Percentiles rank a stretch among this genome's conserved stretches.
These are phyloP conservation scores for Capronia americana DNA, from an alignment of 2,329 filamentous ascomycete species.

Conservation along the genomic window DNA sequence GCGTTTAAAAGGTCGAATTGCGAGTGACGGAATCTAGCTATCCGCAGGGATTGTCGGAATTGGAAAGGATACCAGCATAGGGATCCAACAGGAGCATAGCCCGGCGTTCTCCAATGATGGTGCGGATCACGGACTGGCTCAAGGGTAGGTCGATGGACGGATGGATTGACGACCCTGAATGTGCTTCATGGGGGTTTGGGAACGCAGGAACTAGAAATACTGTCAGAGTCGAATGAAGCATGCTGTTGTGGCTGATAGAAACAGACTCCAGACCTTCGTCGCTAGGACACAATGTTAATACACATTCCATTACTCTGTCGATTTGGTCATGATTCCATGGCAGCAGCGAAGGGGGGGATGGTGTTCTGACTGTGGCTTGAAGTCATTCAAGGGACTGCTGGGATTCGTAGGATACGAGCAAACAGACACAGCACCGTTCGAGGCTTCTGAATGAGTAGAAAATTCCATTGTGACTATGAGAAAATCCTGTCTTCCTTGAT, in stretches of 20 bases:
- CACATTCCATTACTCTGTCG: neutral
- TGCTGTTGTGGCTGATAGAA: neutral
- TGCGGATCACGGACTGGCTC: neutral
- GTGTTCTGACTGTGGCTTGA: neutral
- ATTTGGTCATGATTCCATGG: neutral
- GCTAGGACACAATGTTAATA: neutral
- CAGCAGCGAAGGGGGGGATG: no score
- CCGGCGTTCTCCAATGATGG: neutral
- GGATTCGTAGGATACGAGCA: neutral
- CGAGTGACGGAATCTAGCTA: neutral
- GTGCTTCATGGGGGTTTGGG: neutral
- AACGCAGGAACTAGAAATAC: neutral
- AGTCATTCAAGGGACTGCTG: neutral
- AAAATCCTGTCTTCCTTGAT: neutral
- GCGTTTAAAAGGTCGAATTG: neutral
- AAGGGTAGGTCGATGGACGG: neutral
- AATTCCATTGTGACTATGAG: neutral
- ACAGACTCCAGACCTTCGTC: neutral
- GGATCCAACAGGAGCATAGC: slow-evolving; percentile 1
- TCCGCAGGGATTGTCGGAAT: neutral
- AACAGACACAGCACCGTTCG: neutral
- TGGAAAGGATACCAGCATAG: neutral
- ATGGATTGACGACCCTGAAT: neutral
- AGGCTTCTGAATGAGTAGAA: neutral
- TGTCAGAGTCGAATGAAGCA: neutral